Percentiles rank a stretch among this genome's conserved stretches.
Evolutionary conservation across 1,139 yeast species (phyloP).

Genomic region (Yamadazyma dendronema): DNA sequence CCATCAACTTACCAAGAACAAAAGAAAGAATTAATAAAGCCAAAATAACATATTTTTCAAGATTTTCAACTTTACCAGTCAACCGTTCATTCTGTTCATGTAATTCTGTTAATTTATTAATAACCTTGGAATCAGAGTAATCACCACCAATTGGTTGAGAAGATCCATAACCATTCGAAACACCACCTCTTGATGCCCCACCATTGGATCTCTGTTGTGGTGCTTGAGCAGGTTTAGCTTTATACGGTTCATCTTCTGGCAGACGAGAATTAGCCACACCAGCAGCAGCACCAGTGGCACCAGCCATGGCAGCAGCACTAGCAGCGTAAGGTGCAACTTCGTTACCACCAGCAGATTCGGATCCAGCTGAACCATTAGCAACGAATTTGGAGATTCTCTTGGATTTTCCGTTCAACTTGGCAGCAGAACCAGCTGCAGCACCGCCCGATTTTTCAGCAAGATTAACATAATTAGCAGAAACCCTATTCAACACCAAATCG

Average conservation of each 20-base stretch:
- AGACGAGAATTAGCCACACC: slow-evolving; percentile 5
- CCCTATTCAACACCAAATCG: slow-evolving; percentile 6
- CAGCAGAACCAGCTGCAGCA: slow-evolving; percentile 3
- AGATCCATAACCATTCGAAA: slow-evolving; percentile 9
- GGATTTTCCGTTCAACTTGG: slow-evolving; percentile 17
- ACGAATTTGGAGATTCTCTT: slow-evolving; percentile 18
- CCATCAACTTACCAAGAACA: slow-evolving; percentile 18
- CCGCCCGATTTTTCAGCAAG: slow-evolving; percentile 1
- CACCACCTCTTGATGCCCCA: too few species aligned
- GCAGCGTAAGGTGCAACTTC: slow-evolving; percentile 2
- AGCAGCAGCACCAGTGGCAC: slow-evolving; percentile 10
- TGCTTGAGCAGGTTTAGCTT: not conserved
- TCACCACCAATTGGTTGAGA: too few species aligned
- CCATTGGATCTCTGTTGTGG: slow-evolving; percentile 1
- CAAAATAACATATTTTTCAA: slow-evolving; percentile 15
- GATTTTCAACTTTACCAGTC: slow-evolving; percentile 16
- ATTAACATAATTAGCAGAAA: slow-evolving; percentile 13
- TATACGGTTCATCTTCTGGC: slow-evolving; percentile 5
- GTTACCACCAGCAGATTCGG: slow-evolving; percentile 4
- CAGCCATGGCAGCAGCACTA: slow-evolving; percentile 12
- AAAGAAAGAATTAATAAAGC: slow-evolving; percentile 18
- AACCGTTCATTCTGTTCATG: slow-evolving; percentile 12
- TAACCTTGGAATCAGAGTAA: not conserved
- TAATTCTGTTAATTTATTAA: slow-evolving; percentile 11
- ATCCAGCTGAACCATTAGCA: slow-evolving; percentile 14